These are phyloP conservation scores for Tilletia walkeri DNA, from an alignment of 1,284 basidiomycete species.

Conservation along the genomic window DNA sequence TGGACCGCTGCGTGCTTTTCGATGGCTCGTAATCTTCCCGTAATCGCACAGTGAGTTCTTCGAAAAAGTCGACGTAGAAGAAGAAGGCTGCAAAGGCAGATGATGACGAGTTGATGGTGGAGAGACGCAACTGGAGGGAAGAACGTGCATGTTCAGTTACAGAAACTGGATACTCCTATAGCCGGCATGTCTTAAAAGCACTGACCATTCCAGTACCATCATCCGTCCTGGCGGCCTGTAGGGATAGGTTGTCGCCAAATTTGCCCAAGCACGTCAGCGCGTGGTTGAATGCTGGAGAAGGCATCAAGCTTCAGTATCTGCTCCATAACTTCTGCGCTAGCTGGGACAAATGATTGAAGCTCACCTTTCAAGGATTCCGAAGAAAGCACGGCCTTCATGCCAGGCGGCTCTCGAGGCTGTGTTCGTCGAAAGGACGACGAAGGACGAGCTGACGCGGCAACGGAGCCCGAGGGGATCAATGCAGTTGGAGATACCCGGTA, in stretches of 20 bases:
- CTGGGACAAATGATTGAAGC: neutral
- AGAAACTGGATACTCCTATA: neutral
- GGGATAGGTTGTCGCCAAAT: conserved; percentile 16
- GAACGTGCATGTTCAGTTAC: neutral
- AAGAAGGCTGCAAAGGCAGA: conserved; percentile 18
- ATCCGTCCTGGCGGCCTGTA: neutral
- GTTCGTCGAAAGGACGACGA: neutral
- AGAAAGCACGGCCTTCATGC: conserved; percentile 14
- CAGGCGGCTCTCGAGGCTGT: neutral
- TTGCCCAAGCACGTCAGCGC: conserved; percentile 15
- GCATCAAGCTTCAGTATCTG: neutral
- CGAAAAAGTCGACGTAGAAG: conserved; percentile 14
- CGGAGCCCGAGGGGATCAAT: neutral
- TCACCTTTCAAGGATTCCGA: conserved; percentile 10
- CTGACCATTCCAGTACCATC: conserved; percentile 3
- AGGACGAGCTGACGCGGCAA: neutral
- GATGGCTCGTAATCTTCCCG: conserved; percentile 7
- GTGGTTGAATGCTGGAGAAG: conserved; percentile 1
- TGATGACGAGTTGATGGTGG: conserved; percentile 16
- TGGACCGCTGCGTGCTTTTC: neutral
- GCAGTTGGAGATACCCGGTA: neutral
- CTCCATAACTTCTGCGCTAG: too few species aligned
- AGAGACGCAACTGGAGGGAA: neutral
- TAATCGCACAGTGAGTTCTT: neutral
- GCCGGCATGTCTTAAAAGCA: too few species aligned